Conservation (phyloP, 257 asterid species). For the Striga asiatica region DNA sequence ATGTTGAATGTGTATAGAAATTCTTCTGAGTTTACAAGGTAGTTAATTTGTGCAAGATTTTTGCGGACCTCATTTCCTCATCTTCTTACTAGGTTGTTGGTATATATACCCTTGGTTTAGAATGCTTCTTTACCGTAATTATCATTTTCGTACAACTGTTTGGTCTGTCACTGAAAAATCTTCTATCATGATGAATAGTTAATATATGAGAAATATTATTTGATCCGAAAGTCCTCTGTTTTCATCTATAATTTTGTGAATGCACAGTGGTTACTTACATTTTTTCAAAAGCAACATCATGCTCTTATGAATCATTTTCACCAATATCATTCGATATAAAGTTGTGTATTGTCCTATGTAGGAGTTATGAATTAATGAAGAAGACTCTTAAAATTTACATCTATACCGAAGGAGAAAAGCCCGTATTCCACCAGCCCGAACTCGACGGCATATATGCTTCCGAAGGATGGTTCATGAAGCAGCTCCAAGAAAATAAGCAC, state of each 20-base stretch:
- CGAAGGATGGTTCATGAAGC: constrained; percentile 89
- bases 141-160: background rate
- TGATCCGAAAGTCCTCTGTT: too few species aligned
- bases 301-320: too few species aligned
- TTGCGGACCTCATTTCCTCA: too few species aligned
- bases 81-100: too few species aligned
- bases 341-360: constrained; percentile 15
- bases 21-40: constrained; percentile 28
- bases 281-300: too few species aligned
- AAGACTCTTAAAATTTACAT: constrained; percentile 48
- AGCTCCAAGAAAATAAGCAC: constrained; percentile 36
- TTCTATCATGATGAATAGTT: too few species aligned
- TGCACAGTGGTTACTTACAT: too few species aligned
- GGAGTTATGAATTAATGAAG: constrained; percentile 77
- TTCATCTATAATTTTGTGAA: too few species aligned
- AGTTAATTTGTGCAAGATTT: background rate
- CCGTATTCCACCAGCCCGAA: constrained; percentile 54
- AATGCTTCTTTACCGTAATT: background rate
- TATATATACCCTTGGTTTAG: too few species aligned
- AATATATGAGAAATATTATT: too few species aligned
- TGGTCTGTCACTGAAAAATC: too few species aligned
- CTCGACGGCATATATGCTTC: constrained; percentile 71
- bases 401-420: constrained; percentile 55
- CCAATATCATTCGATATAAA: background rate
- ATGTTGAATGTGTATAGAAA: constrained; percentile 23